phyloP scores from a whole-genome alignment of 169 alveolate genomes.

The Plasmodium fragile region DNA sequence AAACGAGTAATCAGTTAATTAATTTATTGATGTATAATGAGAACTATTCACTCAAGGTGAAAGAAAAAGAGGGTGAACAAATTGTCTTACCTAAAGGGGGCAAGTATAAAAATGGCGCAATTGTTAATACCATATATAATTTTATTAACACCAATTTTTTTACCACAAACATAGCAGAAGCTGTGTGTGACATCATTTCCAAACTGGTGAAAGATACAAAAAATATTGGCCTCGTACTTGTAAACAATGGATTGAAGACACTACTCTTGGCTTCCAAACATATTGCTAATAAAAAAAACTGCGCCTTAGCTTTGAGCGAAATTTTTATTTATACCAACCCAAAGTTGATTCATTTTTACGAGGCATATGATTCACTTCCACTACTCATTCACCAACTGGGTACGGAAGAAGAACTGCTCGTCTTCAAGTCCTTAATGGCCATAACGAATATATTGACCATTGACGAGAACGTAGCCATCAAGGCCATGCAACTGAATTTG shows the following conservation, averaged over 20 bases:
- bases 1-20: conserved; percentile 48
- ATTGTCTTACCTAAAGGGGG: background rate
- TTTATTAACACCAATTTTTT: conserved; percentile 68
- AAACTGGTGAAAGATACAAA: conserved; percentile 41
- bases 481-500: conserved; percentile 66
- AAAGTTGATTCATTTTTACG: conserved; percentile 68
- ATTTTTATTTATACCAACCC: conserved; percentile 72
- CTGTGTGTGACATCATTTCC: conserved; percentile 54
- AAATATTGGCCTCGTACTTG: conserved; percentile 54
- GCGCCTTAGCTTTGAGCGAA: conserved; percentile 72
- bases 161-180: conserved; percentile 69
- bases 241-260: conserved; percentile 71
- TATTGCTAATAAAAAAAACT: conserved; percentile 52
- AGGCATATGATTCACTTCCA: conserved; percentile 75
- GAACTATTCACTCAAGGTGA: conserved; percentile 18
- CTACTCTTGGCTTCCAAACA: conserved; percentile 50
- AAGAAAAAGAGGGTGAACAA: background rate
- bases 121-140: conserved; percentile 57
- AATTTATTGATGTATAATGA: conserved; percentile 43
- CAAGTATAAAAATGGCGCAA: conserved; percentile 62
- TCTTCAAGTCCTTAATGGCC: conserved; percentile 69
- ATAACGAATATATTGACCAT: conserved; percentile 72
- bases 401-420: conserved; percentile 50
- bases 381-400: conserved; percentile 47
- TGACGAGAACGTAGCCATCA: conserved; percentile 70